phyloP scores from a whole-genome alignment of 176 grass and related monocot species.

The Eremochloa ophiuroides region DNA sequence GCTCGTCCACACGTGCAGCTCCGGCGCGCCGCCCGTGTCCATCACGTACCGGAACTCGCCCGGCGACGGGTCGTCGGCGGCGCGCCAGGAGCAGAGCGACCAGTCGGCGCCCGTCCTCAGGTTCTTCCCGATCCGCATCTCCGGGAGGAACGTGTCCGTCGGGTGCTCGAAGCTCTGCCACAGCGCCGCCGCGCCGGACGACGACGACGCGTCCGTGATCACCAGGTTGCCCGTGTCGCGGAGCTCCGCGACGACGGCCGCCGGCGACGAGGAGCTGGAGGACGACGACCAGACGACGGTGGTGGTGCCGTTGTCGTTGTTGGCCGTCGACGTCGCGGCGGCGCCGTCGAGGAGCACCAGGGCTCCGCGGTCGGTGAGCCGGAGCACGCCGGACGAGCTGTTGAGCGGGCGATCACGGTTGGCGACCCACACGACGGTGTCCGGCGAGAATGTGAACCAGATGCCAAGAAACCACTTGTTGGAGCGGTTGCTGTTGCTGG shows the following conservation, averaged over 20 bases:
- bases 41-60: slow-evolving; percentile 36
- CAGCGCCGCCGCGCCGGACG: slow-evolving; percentile 18
- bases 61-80: slow-evolving; percentile 32
- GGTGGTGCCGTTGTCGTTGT: not conserved
- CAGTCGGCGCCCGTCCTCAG: slow-evolving; percentile 22
- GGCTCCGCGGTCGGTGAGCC: slow-evolving; percentile 2
- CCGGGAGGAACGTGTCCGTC: slow-evolving; percentile 47
- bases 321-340: not conserved
- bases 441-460: slow-evolving; percentile 45
- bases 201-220: slow-evolving; percentile 3
- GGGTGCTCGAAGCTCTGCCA: slow-evolving; percentile 73
- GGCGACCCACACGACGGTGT: slow-evolving; percentile 59
- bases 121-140: slow-evolving; percentile 22
- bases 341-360: slow-evolving; percentile 33
- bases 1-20: slow-evolving; percentile 30
- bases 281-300: not conserved
- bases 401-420: slow-evolving; percentile 49
- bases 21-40: slow-evolving; percentile 43
- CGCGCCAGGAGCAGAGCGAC: slow-evolving; percentile 50
- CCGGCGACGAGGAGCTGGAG: no score
- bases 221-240: slow-evolving; percentile 53
- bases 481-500: not conserved
- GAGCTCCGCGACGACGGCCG: slow-evolving; percentile 39
- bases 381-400: not conserved
- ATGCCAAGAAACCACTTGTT: slow-evolving; percentile 50